Evolutionary conservation across 2,329 filamentous ascomycete genomes (phyloP).

Genomic region (Colletotrichum chlorophyti): DNA sequence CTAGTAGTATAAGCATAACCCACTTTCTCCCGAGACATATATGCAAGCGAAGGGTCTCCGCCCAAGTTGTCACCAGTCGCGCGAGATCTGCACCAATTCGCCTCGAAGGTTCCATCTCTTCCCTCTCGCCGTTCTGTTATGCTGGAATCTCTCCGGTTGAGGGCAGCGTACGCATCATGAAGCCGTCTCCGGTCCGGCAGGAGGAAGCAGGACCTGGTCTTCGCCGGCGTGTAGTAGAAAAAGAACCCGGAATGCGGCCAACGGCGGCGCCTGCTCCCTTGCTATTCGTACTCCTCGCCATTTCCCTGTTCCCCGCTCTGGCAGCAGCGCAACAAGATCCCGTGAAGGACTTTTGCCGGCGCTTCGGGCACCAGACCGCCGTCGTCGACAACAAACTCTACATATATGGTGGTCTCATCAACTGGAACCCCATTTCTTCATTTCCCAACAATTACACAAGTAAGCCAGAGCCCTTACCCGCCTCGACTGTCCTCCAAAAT

Average conservation of each 20-base stretch:
- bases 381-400: constrained; percentile 66
- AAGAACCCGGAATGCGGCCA: background rate
- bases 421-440: constrained; percentile 57
- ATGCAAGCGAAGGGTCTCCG: background rate
- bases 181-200: background rate
- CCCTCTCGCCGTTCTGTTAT: background rate
- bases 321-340: constrained; percentile 52
- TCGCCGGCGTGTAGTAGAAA: background rate
- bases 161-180: background rate
- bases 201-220: background rate
- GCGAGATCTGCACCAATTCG: background rate
- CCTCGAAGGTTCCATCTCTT: background rate
- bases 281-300: background rate
- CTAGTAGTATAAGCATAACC: background rate
- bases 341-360: constrained; percentile 58
- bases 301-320: constrained; percentile 4
- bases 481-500: background rate
- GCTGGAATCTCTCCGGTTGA: background rate
- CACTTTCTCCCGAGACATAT: constrained; percentile 3
- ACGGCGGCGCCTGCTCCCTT: background rate
- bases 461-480: constrained; percentile 46
- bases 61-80: background rate
- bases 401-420: constrained; percentile 66
- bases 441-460: constrained; percentile 62
- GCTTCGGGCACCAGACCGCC: constrained; percentile 66